Percentiles rank a stretch among this genome's conserved stretches.
These are phyloP conservation scores for Aspergillus sojae DNA, from an alignment of 2,329 filamentous ascomycete species.

Conservation along the genomic window DNA sequence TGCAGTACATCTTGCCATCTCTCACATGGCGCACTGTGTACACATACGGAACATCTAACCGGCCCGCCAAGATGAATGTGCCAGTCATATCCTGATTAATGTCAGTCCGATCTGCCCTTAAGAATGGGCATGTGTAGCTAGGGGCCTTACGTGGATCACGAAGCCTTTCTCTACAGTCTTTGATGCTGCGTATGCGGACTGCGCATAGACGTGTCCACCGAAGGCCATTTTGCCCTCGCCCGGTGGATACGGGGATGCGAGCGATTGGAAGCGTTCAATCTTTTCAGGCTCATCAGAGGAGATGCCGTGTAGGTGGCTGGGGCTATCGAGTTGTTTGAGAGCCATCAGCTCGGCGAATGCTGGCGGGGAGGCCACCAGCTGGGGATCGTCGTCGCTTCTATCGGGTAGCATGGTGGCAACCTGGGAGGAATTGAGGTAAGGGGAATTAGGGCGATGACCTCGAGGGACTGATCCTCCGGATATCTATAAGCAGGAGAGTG, in stretches of 20 bases:
- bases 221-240: slow-evolving; percentile 49
- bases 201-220: slow-evolving; percentile 61
- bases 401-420: slow-evolving; percentile 19
- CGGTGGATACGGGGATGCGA: slow-evolving; percentile 44
- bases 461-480: background rate
- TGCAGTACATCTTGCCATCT: slow-evolving; percentile 56
- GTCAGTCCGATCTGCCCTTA: background rate
- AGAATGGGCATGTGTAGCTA: background rate
- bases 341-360: slow-evolving; percentile 37
- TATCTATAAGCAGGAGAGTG: background rate
- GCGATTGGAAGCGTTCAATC: slow-evolving; percentile 33
- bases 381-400: slow-evolving; percentile 7
- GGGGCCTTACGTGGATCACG: slow-evolving; percentile 52
- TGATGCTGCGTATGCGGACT: slow-evolving; percentile 59
- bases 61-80: slow-evolving; percentile 54
- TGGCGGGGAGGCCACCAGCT: slow-evolving; percentile 17
- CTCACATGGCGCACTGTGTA: slow-evolving; percentile 55
- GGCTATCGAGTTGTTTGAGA: slow-evolving; percentile 29
- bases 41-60: slow-evolving; percentile 51
- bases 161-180: slow-evolving; percentile 56
- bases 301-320: slow-evolving; percentile 2
- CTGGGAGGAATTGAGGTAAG: background rate
- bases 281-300: slow-evolving; percentile 26
- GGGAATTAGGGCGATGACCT: background rate
- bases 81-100: slow-evolving; percentile 52